Evolutionary conservation across 805 yeast species (phyloP).

Genomic region (Saccharomycopsis babjevae): DNA sequence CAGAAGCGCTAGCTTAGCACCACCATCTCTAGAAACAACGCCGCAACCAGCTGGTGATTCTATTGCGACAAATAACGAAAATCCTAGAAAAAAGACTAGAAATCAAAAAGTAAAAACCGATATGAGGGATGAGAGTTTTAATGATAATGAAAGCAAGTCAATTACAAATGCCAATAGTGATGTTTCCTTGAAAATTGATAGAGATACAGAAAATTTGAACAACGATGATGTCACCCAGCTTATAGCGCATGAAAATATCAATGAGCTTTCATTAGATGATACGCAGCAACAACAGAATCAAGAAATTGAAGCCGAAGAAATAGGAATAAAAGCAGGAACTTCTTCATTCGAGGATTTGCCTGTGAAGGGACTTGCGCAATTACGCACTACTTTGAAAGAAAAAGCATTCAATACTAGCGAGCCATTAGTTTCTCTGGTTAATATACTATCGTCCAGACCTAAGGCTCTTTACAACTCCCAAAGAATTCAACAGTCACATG

Average conservation of each 20-base stretch:
- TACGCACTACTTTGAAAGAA: not conserved
- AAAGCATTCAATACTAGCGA: not conserved
- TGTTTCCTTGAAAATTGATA: not conserved
- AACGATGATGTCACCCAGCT: constrained; percentile 5
- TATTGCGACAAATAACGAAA: constrained; percentile 5
- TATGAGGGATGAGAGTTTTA: not conserved
- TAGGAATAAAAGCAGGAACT: not conserved
- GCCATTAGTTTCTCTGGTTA: not conserved
- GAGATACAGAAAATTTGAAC: constrained; percentile 16
- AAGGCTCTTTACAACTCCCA: constrained; percentile 3
- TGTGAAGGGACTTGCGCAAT: not conserved
- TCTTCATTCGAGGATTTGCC: not conserved
- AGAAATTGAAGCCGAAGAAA: constrained; percentile 5
- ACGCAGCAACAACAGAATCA: not conserved
- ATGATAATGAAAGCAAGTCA: not conserved
- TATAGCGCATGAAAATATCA: not conserved
- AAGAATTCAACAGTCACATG: constrained; percentile 20
- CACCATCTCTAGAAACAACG: not conserved
- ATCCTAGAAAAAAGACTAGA: not conserved
- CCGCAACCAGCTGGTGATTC: not conserved
- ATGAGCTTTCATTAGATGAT: not conserved
- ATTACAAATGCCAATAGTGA: not conserved
- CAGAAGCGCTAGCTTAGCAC: constrained; percentile 7
- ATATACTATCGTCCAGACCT: constrained; percentile 17
- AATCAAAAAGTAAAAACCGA: not conserved